Evolutionary conservation across 2,329 filamentous ascomycete species (phyloP).

Genomic region (Periconia macrospinosa): DNA sequence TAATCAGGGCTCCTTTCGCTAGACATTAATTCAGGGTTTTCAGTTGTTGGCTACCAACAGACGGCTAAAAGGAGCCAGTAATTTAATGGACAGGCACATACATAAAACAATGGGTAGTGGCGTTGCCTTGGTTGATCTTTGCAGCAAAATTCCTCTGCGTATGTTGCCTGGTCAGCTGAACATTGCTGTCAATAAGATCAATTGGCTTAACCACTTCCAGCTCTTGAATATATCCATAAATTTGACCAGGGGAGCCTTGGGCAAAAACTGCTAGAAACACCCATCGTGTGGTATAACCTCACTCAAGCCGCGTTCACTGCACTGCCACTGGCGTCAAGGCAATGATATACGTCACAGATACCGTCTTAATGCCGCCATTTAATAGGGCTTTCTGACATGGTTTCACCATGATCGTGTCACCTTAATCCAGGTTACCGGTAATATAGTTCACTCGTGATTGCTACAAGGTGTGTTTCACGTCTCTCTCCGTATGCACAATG

Average conservation of each 20-base stretch:
- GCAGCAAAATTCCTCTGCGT: not conserved
- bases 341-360: not conserved
- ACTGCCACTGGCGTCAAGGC: not conserved
- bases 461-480: not conserved
- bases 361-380: not conserved
- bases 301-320: not conserved
- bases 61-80: not conserved
- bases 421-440: not conserved
- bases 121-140: not conserved
- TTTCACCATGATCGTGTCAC: not conserved
- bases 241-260: not conserved
- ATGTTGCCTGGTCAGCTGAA: not conserved
- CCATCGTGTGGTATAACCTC: not conserved
- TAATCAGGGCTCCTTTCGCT: too few species aligned
- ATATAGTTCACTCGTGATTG: not conserved
- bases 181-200: not conserved
- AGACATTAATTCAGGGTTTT: too few species aligned
- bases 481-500: not conserved
- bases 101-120: not conserved
- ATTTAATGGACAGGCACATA: not conserved
- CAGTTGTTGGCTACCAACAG: too few species aligned
- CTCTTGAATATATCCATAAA: not conserved
- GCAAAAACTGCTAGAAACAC: not conserved
- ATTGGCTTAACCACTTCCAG: not conserved
- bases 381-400: not conserved